These are phyloP conservation scores for Penicillium angulare DNA, from an alignment of 495 filamentous ascomycete genomes.

Conservation along the genomic window DNA sequence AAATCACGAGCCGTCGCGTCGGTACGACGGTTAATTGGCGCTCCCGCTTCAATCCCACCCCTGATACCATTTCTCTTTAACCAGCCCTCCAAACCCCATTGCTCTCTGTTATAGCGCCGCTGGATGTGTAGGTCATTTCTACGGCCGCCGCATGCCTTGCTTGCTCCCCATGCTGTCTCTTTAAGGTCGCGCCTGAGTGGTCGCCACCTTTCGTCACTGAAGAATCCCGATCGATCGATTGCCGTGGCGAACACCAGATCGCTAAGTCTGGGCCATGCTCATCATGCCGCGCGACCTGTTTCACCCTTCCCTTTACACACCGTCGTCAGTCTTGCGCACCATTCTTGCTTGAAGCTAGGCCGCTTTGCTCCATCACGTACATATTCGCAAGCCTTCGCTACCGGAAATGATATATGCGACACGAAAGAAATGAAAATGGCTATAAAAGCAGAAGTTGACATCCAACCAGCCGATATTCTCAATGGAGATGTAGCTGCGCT, in stretches of 20 bases:
- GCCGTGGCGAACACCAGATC: conserved; percentile 27
- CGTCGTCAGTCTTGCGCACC: not conserved
- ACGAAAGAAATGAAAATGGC: conserved; percentile 8
- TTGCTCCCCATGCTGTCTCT: conserved; percentile 33
- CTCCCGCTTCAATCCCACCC: conserved; percentile 9
- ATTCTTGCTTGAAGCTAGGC: not conserved
- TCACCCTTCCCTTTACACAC: not conserved
- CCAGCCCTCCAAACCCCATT: not conserved
- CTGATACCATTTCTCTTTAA: not conserved
- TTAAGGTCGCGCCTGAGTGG: conserved; percentile 22
- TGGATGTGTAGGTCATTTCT: conserved; percentile 36
- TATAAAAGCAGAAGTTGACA: conserved; percentile 1
- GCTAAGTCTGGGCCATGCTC: conserved; percentile 13
- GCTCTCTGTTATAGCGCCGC: conserved; percentile 12
- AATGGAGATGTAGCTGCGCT: conserved; percentile 14
- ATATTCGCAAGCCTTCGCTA: conserved; percentile 1
- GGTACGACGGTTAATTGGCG: conserved; percentile 13
- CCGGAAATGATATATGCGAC: not conserved
- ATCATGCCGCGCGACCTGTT: conserved; percentile 13
- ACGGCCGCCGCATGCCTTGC: conserved; percentile 27
- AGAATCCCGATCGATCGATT: conserved; percentile 26
- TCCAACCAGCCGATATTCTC: conserved; percentile 20
- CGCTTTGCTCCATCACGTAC: not conserved
- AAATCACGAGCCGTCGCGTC: conserved; percentile 4
- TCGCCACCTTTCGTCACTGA: conserved; percentile 33